phyloP scores from a whole-genome alignment of 257 asterid species.

The Jasminum sambac region DNA sequence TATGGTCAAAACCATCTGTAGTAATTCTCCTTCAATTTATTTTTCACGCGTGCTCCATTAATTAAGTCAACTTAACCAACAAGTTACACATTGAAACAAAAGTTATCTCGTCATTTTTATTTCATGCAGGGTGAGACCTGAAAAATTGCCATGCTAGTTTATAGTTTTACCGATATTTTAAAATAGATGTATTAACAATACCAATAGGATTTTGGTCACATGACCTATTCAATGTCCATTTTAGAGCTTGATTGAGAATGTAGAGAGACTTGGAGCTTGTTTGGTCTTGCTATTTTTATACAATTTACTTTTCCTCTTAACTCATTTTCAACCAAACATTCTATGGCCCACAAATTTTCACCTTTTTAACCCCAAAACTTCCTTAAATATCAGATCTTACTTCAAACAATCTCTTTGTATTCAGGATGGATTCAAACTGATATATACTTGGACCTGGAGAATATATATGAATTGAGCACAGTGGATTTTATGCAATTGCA shows the following conservation, averaged over 20 bases:
- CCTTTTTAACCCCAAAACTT: too few species aligned
- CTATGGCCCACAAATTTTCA: too few species aligned
- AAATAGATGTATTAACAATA: neutral
- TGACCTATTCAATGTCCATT: slow-evolving; percentile 1
- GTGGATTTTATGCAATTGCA: slow-evolving; percentile 8
- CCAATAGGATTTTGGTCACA: slow-evolving; percentile 1
- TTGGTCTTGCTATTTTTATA: too few species aligned
- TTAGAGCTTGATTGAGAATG: slow-evolving; percentile 10
- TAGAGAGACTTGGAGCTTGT: too few species aligned
- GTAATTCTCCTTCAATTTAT: neutral
- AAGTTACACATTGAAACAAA: neutral
- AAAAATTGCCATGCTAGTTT: neutral
- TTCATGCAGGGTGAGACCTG: neutral
- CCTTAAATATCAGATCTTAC: too few species aligned
- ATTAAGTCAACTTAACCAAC: neutral
- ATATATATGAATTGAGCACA: neutral
- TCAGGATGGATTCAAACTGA: slow-evolving; percentile 3
- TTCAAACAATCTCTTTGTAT: neutral
- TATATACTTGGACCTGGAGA: neutral
- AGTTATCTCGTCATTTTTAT: neutral
- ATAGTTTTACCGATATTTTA: neutral
- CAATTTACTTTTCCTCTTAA: too few species aligned
- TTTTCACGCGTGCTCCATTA: neutral
- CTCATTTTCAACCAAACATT: too few species aligned
- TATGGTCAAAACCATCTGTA: neutral